Evolutionary conservation across 169 alveolate genomes (phyloP).

Genomic region (Ichthyophthirius multifiliis): DNA sequence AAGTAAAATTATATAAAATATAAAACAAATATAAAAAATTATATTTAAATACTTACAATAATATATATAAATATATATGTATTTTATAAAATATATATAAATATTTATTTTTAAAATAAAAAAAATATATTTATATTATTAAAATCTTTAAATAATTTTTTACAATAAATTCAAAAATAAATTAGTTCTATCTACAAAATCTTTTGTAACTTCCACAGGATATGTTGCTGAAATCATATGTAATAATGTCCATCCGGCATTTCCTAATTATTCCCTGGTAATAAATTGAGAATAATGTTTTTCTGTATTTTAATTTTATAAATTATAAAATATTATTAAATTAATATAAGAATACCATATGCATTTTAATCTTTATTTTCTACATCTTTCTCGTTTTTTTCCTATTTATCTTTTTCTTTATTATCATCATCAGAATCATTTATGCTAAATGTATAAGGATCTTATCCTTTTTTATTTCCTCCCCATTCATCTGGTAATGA

Average conservation of each 20-base stretch:
- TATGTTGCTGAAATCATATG: conserved; percentile 65
- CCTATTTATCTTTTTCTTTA: not conserved
- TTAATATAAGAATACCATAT: not conserved
- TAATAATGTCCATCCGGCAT: conserved; percentile 56
- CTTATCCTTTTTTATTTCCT: not conserved
- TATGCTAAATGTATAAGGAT: not conserved
- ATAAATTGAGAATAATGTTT: conserved; percentile 13
- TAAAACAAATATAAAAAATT: too few species aligned
- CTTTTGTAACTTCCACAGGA: conserved; percentile 53
- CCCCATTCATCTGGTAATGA: not conserved
- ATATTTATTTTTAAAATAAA: not conserved
- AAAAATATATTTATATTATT: not conserved
- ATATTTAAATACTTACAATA: not conserved
- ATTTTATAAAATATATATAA: not conserved
- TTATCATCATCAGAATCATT: not conserved
- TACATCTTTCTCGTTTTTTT: not conserved
- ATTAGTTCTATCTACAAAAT: conserved; percentile 45
- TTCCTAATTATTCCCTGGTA: conserved; percentile 57
- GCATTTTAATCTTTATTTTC: not conserved
- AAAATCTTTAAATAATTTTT: not conserved
- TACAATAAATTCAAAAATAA: conserved; percentile 57
- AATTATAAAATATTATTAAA: not conserved
- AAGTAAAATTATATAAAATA: too few species aligned
- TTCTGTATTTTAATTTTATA: not conserved
- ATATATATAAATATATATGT: not conserved